Percentiles rank a stretch among this genome's conserved stretches.
phyloP scores from a whole-genome alignment of 306 rosid species.

The Quercus mongolica region DNA sequence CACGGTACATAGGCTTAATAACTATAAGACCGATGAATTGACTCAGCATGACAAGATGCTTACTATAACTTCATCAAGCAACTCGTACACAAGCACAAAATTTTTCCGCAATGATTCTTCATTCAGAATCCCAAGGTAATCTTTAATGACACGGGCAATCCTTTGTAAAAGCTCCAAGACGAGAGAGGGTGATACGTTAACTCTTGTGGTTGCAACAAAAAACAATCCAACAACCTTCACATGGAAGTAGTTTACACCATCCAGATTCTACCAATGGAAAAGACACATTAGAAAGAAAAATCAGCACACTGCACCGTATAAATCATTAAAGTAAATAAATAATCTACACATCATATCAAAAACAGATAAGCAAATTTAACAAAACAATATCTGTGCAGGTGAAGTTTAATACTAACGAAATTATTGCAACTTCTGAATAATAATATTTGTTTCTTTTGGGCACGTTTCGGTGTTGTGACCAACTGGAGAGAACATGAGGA shows the following conservation, averaged over 20 bases:
- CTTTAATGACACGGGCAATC: conserved; percentile 82
- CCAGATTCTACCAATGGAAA: conserved; percentile 54
- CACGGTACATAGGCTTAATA: neutral
- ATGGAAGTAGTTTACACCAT: conserved; percentile 86
- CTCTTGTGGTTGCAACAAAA: conserved; percentile 83
- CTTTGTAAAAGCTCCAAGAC: conserved; percentile 87
- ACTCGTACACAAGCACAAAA: conserved; percentile 82
- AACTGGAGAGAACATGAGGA: too few species aligned
- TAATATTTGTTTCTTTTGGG: neutral
- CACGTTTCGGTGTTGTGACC: too few species aligned
- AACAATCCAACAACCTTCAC: conserved; percentile 84
- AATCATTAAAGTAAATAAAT: neutral
- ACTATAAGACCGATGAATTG: conserved; percentile 14
- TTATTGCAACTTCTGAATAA: neutral
- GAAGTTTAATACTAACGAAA: neutral
- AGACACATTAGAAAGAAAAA: neutral
- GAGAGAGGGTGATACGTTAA: conserved; percentile 66
- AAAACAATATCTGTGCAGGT: neutral
- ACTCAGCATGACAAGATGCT: conserved; percentile 25
- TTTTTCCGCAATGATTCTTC: conserved; percentile 79
- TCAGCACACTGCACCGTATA: conserved; percentile 12
- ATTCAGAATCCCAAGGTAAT: conserved; percentile 80
- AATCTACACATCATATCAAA: neutral
- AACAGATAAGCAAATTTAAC: neutral
- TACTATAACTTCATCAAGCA: conserved; percentile 90